phyloP scores from a whole-genome alignment of 129 eudicot species.

The Flaveria trinervia region DNA sequence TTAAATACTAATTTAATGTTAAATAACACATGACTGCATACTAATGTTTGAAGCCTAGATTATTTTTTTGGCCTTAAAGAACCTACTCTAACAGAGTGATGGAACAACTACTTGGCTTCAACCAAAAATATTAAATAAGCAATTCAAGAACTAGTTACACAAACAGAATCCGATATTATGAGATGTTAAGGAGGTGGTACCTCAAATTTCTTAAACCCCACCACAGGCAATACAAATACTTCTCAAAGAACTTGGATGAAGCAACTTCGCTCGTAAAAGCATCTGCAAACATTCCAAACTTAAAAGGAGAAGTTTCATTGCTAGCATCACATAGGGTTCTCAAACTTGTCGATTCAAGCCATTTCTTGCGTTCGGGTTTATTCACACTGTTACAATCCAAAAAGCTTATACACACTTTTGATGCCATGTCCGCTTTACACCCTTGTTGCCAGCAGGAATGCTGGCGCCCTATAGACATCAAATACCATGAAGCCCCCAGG shows the following conservation, averaged over 20 bases:
- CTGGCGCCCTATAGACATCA: conserved; percentile 82
- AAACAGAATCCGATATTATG: not conserved
- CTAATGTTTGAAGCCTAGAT: too few species aligned
- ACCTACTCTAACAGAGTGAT: not conserved
- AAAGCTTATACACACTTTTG: conserved; percentile 52
- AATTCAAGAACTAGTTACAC: conserved; percentile 15
- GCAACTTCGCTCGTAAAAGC: conserved; percentile 94
- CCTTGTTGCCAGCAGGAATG: conserved; percentile 84
- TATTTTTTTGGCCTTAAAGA: too few species aligned
- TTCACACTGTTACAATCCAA: conserved; percentile 63
- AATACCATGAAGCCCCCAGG: conserved; percentile 88
- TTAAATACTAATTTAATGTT: conserved; percentile 6
- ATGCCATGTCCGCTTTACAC: conserved; percentile 56
- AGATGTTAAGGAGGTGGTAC: conserved; percentile 33
- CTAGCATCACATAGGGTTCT: conserved; percentile 66
- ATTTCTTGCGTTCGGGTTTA: conserved; percentile 50
- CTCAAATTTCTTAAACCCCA: conserved; percentile 95
- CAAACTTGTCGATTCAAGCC: conserved; percentile 69
- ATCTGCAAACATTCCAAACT: conserved; percentile 93
- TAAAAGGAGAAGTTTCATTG: conserved; percentile 61
- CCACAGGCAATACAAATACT: conserved; percentile 92
- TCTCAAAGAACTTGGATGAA: conserved; percentile 61
- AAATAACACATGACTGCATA: not conserved
- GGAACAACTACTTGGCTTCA: not conserved
- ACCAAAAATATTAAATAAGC: not conserved